Evolutionary conservation across 192 early-diverging fungal species (phyloP), one percentile per base, ranked within the genome.

Genomic region (Coemansia sp.): DNA sequence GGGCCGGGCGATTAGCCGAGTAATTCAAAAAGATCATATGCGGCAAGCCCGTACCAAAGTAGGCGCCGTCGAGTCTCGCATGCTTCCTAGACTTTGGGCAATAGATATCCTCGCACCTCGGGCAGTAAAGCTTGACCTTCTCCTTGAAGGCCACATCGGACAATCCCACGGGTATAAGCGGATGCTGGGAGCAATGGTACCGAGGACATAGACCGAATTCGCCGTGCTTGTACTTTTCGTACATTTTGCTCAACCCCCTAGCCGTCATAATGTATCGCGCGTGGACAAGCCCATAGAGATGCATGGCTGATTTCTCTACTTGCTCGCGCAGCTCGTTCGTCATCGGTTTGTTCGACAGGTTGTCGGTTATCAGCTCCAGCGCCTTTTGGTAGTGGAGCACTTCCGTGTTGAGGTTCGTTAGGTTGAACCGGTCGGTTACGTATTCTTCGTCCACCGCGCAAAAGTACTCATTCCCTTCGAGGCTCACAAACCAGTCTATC

Each of bases 361-460:
- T 85, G 83, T 99, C 95, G 1, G 94, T 76, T 68, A 99, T 95
- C 75, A 97, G 81, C 57, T 95, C 94, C 64, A 95, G 83, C 34
- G 95, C 97, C 64, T 93, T 87, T 25, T 86, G 77, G 77, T 96
- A 99, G 73, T 95, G 88, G 58, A 88, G 89, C 13, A 99, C 94
- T 64, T 99, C 97, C 25, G 85, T 79, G 68, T 87, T 89, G 39
- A 99, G 85, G 26, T 95, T 95, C 3, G 97, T 96, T 64, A 99
- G 83, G 75, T 99, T 99, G 86, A 99, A 99, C 42, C 94, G 84
- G 85, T 99, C 97, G 59, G 92, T 79, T 59, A 99, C 94, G 77
- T 94, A 99, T 13, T 97, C 95, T 69, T 94, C 93, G 73, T 99
- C 97, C n/a, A 99, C 92, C 52, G 95, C 93, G 81, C 94, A 97